phyloP scores from a whole-genome alignment of 1,284 basidiomycete genomes.

The Cryptococcus sp. region DNA sequence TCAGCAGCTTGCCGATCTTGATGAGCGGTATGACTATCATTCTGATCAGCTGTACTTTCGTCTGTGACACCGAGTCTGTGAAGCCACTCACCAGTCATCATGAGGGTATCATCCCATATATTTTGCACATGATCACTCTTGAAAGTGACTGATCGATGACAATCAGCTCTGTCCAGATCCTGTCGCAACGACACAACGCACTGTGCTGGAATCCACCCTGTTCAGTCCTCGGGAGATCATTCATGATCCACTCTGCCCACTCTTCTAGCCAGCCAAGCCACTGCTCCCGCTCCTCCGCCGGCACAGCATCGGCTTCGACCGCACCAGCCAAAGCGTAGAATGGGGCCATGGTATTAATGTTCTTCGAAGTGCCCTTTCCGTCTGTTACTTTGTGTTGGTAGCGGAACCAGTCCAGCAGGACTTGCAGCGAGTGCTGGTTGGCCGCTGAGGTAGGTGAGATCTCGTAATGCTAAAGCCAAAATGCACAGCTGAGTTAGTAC shows the following conservation, averaged over 20 bases:
- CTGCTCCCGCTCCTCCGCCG: conserved; percentile 2
- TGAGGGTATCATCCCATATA: conserved; percentile 65
- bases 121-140: conserved; percentile 59
- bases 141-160: conserved; percentile 55
- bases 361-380: conserved; percentile 60
- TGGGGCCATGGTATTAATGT: conserved; percentile 66
- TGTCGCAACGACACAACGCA: conserved; percentile 19
- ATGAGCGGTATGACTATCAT: conserved; percentile 61
- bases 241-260: conserved; percentile 66
- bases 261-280: conserved; percentile 57
- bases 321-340: conserved; percentile 62
- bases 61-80: conserved; percentile 34
- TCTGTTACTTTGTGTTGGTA: conserved; percentile 57
- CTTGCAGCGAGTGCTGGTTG: conserved; percentile 55
- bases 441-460: conserved; percentile 52
- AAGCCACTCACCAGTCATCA: conserved; percentile 47
- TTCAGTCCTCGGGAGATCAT: conserved; percentile 61
- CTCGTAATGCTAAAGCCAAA: conserved; percentile 31
- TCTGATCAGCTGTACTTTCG: conserved; percentile 52
- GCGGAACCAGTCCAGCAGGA: conserved; percentile 61
- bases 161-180: neutral
- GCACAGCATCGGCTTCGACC: conserved; percentile 37
- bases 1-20: conserved; percentile 63
- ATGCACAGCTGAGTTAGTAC: neutral
- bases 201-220: conserved; percentile 63